These are phyloP conservation scores for Plasmodium inui DNA, from an alignment of 169 alveolate genomes.

Conservation along the genomic window DNA sequence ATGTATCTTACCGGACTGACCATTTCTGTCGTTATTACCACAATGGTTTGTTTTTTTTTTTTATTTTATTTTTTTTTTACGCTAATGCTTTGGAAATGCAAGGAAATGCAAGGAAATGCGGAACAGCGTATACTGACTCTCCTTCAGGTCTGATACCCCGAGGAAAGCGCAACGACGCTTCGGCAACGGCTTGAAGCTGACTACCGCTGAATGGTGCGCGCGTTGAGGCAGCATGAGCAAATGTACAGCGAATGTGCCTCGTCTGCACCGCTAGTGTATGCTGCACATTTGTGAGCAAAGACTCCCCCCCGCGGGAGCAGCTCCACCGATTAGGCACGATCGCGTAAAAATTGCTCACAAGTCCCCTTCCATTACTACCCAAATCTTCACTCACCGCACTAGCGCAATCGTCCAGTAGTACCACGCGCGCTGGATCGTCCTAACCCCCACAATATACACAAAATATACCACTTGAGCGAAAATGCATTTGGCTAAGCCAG, in stretches of 20 bases:
- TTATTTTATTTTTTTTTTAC: too few relatives aligned
- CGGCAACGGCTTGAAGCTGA: neutral
- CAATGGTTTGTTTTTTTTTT: neutral
- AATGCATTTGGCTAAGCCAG: constrained; percentile 14
- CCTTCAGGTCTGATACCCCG: neutral
- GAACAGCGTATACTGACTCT: neutral
- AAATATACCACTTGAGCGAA: neutral
- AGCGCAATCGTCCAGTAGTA: neutral
- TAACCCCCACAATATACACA: neutral
- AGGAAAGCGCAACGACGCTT: neutral
- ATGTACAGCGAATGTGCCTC: neutral
- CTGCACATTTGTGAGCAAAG: neutral
- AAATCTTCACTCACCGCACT: neutral
- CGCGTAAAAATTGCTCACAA: neutral
- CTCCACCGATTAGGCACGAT: neutral
- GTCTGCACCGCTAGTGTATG: neutral
- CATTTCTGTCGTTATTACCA: neutral
- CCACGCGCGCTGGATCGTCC: neutral
- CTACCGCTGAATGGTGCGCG: neutral
- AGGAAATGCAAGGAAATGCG: neutral
- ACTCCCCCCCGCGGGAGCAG: neutral
- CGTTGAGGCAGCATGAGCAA: neutral
- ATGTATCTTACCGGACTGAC: neutral
- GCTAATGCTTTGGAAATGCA: neutral
- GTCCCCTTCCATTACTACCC: neutral